Evolutionary conservation across 805 yeast genomes (phyloP), one percentile per base, ranked within the genome.

Genomic region (Pichia pseudocactophila): DNA sequence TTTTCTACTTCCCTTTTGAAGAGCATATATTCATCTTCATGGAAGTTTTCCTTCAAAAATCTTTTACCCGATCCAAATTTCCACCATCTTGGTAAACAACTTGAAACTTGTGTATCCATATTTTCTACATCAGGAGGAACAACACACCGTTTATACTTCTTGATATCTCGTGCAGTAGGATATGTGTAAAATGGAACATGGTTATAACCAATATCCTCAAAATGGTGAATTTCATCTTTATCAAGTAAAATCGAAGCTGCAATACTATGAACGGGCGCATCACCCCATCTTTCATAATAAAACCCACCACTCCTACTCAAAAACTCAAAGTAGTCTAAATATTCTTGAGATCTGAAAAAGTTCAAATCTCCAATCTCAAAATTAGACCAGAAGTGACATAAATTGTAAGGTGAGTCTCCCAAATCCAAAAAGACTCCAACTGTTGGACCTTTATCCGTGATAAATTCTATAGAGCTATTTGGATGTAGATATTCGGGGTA

Each of bases 251-350:
- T 58, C 0, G 82, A 58, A 1, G 74, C 78, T 1, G 78, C 95
- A 25, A 86, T 66, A 0, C 90, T 69, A 58, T 87, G 96, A 13
- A 87, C 84, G 0, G 96, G 96, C 0, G 96, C 96, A 63, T 88
- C 96, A 13, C 96, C 96, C 96, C 96, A 88, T 45, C 96, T 65
- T 61, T 87, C 96, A 43, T 82, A 81, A 59, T 82, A 82, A 56
- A 85, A 84, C 4, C 92, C 92, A 37, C 87, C 89, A 16, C 74
- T 67, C 26, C 68, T 53, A 58, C 84, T 86, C 48, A 85, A 67
- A 58, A 65, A 66, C 22, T 80, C 72, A 57, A 84, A 85, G 58
- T 70, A 83, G 41, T 66, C 68, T 35, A 63, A 56, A 60, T 85
- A 85, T 26, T 71, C 73, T 35, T 81, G 73, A 30, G 80, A 67